These are phyloP conservation scores for Dissophora globulifera DNA, from an alignment of 192 early-diverging fungal genomes.

Conservation along the genomic window DNA sequence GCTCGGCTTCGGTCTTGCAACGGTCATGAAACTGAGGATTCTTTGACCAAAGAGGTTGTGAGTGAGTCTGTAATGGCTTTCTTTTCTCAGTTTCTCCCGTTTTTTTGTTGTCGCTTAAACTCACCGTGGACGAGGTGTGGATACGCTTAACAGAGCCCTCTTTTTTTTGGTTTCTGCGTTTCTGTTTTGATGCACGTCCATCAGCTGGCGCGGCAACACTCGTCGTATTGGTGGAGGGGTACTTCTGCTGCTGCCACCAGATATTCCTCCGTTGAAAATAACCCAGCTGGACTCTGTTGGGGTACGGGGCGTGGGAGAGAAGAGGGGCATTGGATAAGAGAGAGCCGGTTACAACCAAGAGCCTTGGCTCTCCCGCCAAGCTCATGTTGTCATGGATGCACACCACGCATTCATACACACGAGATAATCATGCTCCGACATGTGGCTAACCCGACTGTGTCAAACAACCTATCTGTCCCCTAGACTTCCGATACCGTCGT, in stretches of 20 bases:
- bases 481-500: slow-evolving; percentile 96
- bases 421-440: slow-evolving; percentile 12
- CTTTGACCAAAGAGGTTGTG: no score
- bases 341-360: no score
- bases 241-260: background rate
- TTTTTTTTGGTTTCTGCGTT: background rate
- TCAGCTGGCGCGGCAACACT: slow-evolving; percentile 4
- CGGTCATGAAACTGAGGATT: no score
- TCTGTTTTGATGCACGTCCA: slow-evolving; percentile 3
- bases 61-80: background rate
- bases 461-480: slow-evolving; percentile 10
- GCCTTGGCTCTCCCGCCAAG: no score
- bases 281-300: background rate
- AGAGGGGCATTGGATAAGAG: background rate
- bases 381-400: no score
- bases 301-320: background rate
- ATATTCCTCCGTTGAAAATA: slow-evolving; percentile 1
- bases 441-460: slow-evolving; percentile 2
- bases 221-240: background rate
- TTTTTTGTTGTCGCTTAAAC: no score
- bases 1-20: no score
- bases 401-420: no score
- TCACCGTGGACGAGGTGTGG: no score
- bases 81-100: background rate
- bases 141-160: background rate